Evolutionary conservation across 345 rosid species (phyloP), one percentile per base, ranked within the genome.

Genomic region (Crucihimalaya himalaica): DNA sequence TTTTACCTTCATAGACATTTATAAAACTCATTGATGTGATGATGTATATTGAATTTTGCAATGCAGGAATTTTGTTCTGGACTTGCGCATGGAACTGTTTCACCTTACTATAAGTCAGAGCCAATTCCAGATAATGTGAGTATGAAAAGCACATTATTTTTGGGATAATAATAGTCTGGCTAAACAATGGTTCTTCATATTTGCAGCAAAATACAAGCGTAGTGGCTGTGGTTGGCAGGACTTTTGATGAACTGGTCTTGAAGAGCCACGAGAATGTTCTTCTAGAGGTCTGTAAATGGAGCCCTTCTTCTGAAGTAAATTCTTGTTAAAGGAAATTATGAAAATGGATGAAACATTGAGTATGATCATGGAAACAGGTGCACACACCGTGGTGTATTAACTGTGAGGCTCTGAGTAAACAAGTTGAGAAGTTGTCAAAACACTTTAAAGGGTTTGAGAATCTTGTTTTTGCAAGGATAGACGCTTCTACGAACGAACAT

Each of bases 401-500:
- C 63, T 91, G 96, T 52, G 95, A 91, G 75, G 79, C 89, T 4
- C 58, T 84, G 46, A 89, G 87, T 66, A 89, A 91, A 87, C 90
- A 94, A 70, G 68, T 91, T 0, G 96, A 91, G 83, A 91, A 88
- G 82, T 69, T 94, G 83, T 91, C 96, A 15, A 89, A 88, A 82
- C 96, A 94, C 85, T 94, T 91, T 72, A 88, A 87, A 79, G 88
- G 86, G 69, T 63, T 82, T 57, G 86, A 80, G 54, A 84, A 63
- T 79, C 73, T 89, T 27, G 86, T 88, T 48, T 75, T 91, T 71
- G 98, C 93, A 13, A 93, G 84, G 84, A 87, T 93, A 27, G 98
- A 94, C 75, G 97, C 90, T 79, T 83, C 96, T 68, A 82, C 83
- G 32, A 91, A 94, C 75, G 98, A 91, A 78, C 98, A 89, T 82